A percentile compares a stretch with the other conserved stretches of the same genome.
Conservation (phyloP, 805 yeast genomes). For the Maudiozyma serrabonitensis region DNA sequence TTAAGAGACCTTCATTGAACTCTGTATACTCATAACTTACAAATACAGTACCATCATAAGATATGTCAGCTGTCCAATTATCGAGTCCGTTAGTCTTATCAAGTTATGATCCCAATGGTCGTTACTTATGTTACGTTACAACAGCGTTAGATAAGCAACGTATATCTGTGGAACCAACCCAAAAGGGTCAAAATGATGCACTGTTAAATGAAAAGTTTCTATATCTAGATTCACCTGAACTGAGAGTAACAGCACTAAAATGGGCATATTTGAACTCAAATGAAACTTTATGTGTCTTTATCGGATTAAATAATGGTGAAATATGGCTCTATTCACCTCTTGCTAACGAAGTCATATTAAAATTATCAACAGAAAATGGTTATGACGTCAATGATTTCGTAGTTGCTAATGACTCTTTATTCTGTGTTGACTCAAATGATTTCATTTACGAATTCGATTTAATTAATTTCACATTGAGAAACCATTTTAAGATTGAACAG, state of each 20-base stretch:
- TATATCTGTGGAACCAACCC: conserved; percentile 50
- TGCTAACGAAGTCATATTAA: conserved; percentile 45
- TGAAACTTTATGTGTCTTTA: conserved; percentile 41
- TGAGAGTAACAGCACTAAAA: conserved; percentile 15
- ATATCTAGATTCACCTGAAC: conserved; percentile 18
- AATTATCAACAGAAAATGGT: conserved; percentile 38
- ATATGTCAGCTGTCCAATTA: conserved; percentile 1
- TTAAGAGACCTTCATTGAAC: too few species aligned
- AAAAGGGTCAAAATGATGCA: conserved; percentile 21
- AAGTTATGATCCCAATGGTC: conserved; percentile 53
- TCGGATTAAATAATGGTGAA: conserved; percentile 59
- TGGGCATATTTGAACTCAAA: conserved; percentile 20
- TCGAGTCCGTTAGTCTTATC: conserved; percentile 25
- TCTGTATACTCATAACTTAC: too few species aligned
- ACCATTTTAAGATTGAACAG: conserved; percentile 34
- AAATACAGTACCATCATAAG: background rate
- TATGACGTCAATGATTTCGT: conserved; percentile 43
- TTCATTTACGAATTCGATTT: conserved; percentile 55
- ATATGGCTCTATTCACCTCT: conserved; percentile 60
- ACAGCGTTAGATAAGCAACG: conserved; percentile 65
- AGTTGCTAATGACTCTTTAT: conserved; percentile 32
- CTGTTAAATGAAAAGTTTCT: conserved; percentile 25
- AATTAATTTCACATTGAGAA: conserved; percentile 32
- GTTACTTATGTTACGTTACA: conserved; percentile 52
- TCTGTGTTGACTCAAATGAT: conserved; percentile 54